Conservation (phyloP, 2,329 filamentous ascomycete genomes). For the Cercospora sp. region DNA sequence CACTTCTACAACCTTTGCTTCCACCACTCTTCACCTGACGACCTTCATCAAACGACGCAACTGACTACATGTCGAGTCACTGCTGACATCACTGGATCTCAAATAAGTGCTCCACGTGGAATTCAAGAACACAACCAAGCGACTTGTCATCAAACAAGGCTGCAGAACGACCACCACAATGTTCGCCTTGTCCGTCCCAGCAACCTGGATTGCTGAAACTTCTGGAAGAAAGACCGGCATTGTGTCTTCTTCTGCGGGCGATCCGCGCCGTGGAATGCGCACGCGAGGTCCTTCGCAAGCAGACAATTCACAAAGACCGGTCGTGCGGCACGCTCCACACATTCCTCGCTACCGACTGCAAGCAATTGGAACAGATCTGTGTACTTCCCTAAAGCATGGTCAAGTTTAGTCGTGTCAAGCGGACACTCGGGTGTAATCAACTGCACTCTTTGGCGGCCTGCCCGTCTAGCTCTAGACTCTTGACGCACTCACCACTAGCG, state of each 20-base stretch:
- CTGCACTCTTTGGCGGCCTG: slow-evolving; percentile 25
- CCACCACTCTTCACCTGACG: background rate
- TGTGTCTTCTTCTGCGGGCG: slow-evolving; percentile 1
- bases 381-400: slow-evolving; percentile 19
- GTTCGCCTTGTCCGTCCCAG: background rate
- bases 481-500: slow-evolving; percentile 9
- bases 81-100: background rate
- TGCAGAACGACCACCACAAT: background rate
- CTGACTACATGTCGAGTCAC: no score
- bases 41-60: background rate
- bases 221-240: slow-evolving; percentile 13
- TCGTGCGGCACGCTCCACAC: slow-evolving; percentile 23
- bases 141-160: background rate
- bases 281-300: slow-evolving; percentile 27
- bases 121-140: background rate
- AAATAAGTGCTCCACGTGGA: background rate
- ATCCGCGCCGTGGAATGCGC: slow-evolving; percentile 17
- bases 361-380: slow-evolving; percentile 20
- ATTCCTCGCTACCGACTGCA: slow-evolving; percentile 33
- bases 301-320: slow-evolving; percentile 26
- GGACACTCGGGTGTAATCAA: slow-evolving; percentile 13
- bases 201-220: background rate
- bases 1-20: background rate
- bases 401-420: slow-evolving; percentile 12
- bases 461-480: slow-evolving; percentile 19